Base-by-base conservation (phyloP, 306 rosid genomes). In the Cucurbita ficifolia region DNA sequence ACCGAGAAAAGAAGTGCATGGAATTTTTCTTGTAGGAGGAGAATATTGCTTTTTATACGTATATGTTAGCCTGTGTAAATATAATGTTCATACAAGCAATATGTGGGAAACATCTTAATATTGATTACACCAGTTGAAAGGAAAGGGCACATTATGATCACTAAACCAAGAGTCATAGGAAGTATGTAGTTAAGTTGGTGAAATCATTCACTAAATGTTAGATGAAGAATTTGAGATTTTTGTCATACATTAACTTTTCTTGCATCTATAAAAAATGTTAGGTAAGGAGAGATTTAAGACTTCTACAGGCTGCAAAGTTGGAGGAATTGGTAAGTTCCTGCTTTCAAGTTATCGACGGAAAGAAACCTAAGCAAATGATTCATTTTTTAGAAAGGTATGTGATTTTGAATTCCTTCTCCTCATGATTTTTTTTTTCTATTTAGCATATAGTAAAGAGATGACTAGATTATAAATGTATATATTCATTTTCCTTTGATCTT, bases 261-360 rank as follows among this genome's bases (percentile, higher is more conserved):
- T 43, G 70, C 11, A 2, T 59, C 43, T 75, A 40, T 69, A 70
- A 54, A 70, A 54, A 62, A 18, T 75, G 39, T 35, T 74, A 94
- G 98, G 94, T 90, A 57, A 87, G 86, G 79, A 90, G 98, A 79
- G 90, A 90, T 84, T 74, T 89, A 39, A 86, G 81, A 73, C 91
- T 88, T 77, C 68, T 94, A 43, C 85, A 79, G 68, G 84, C 83
- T 17, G 67, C 83, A 64, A 91, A 87, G 76, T 77, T 89, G 85
- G 90, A 86, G 70, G 95, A 94, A 77, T 78, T 90, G 81, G 75
- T 90, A 62, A 79, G 74, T 63, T 86, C 89, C 33, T 89, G 92
- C 86, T 83, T 94, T 59, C 76, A 52, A 46, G 89, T 86, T 83
- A 81, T 90, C 70, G 78, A 77, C 18, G 97, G 86, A 69, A 90